A percentile compares a stretch with the other conserved stretches of the same genome.
Evolutionary conservation across 768 basidiomycete species (phyloP).

Genomic region (Neoboletus magnificus): DNA sequence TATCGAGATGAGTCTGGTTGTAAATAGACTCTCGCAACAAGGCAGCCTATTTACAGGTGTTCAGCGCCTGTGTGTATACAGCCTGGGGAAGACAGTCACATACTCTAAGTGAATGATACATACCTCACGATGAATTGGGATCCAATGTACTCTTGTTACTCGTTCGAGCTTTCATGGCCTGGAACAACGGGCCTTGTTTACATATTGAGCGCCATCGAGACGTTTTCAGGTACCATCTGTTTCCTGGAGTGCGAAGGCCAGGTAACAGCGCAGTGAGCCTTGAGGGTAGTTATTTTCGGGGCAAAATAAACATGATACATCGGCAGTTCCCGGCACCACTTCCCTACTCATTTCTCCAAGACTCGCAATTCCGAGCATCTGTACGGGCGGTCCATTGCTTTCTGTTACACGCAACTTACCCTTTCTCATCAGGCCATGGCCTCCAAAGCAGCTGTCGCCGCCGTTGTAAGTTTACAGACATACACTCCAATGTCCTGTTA

Average conservation of each 20-base stretch:
- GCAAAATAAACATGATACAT: slow-evolving; percentile 1
- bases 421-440: slow-evolving; percentile 47
- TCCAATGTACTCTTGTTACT: not conserved
- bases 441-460: slow-evolving; percentile 66
- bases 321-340: slow-evolving; percentile 31
- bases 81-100: not conserved
- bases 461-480: slow-evolving; percentile 46
- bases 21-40: not conserved
- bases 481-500: not conserved
- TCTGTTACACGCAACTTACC: not conserved
- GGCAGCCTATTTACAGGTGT: not conserved
- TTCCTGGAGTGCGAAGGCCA: too few relatives aligned
- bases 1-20: not conserved
- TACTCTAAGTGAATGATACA: not conserved
- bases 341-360: slow-evolving; percentile 8
- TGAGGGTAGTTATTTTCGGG: not conserved
- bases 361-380: slow-evolving; percentile 14
- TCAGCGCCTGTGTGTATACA: not conserved
- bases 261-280: too few relatives aligned
- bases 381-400: slow-evolving; percentile 12
- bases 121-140: too few relatives aligned
- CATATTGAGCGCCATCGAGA: too few relatives aligned
- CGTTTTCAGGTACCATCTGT: too few relatives aligned
- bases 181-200: not conserved
- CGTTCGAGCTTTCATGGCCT: not conserved